Conservation (phyloP, 176 grass and related monocot species). For the Oryza meridionalis region DNA sequence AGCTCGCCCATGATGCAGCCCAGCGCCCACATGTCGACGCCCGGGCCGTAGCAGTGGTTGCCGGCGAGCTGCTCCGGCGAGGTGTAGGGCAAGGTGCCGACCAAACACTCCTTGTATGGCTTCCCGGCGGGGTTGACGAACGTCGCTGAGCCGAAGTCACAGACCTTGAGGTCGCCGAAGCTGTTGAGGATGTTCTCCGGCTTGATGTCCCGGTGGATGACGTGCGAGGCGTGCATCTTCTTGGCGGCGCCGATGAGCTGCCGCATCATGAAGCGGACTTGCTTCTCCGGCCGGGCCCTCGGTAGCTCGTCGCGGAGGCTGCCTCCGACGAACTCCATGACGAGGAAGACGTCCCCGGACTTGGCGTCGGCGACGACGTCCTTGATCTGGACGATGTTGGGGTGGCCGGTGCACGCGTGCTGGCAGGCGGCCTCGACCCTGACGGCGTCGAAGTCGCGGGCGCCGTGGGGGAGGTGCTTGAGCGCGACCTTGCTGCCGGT, state of each 20-base stretch:
- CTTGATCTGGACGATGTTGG: not conserved
- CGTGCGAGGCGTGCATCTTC: conserved; percentile 12
- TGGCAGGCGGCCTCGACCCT: not conserved
- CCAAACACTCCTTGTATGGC: not conserved
- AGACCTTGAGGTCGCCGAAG: too few relatives aligned
- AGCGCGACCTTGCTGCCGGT: too few relatives aligned
- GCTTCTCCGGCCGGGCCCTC: not conserved
- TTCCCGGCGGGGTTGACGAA: too few relatives aligned
- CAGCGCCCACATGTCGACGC: not conserved
- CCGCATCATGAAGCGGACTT: conserved; percentile 9
- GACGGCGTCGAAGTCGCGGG: not conserved
- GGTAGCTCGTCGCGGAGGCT: not conserved
- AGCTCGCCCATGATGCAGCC: conserved; percentile 5
- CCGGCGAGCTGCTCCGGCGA: not conserved
- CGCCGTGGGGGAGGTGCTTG: too few relatives aligned
- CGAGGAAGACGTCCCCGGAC: not conserved
- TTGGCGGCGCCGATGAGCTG: not conserved
- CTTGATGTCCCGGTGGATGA: conserved; percentile 79
- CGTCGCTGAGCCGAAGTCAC: too few relatives aligned
- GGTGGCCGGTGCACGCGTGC: not conserved
- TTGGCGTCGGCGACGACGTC: not conserved
- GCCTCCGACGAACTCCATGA: not conserved
- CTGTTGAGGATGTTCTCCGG: conserved; percentile 57
- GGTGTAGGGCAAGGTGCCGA: not conserved
- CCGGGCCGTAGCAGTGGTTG: not conserved